Percentiles rank a stretch among this genome's conserved stretches.
phyloP scores from a whole-genome alignment of 176 grass and related monocot species.

The Hyparrhenia diplandra region DNA sequence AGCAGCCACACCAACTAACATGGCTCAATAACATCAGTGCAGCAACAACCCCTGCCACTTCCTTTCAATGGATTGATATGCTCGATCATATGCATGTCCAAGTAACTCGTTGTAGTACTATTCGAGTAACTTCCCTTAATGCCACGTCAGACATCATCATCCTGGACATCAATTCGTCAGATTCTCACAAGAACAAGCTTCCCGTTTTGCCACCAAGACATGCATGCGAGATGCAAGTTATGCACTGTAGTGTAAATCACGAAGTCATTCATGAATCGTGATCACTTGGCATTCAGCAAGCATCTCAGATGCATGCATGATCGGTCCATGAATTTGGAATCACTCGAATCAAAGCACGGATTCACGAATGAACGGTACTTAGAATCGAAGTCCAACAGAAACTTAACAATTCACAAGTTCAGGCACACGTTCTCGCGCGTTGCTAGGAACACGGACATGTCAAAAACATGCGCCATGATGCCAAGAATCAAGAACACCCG shows the following conservation, averaged over 20 bases:
- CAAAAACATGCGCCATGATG: constrained; percentile 5
- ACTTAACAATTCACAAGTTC: neutral
- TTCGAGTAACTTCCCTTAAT: neutral
- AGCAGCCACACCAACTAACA: neutral
- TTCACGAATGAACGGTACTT: constrained; percentile 31
- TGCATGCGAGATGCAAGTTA: neutral
- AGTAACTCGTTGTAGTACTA: neutral
- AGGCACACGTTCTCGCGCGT: neutral
- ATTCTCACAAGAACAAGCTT: neutral
- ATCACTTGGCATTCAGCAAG: constrained; percentile 4
- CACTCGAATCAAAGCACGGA: constrained; percentile 32
- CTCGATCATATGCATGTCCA: too few relatives aligned
- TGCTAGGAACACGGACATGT: constrained; percentile 4
- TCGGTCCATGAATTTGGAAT: neutral
- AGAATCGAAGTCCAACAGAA: constrained; percentile 15
- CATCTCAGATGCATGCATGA: neutral
- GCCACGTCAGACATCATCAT: neutral
- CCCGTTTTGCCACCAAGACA: neutral
- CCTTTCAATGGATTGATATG: constrained; percentile 3
- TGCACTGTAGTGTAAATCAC: neutral
- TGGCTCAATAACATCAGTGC: neutral
- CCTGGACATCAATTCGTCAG: constrained; percentile 1
- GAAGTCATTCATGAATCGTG: neutral
- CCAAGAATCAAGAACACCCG: neutral
- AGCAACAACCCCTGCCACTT: neutral